Base-by-base conservation (phyloP, 305 asterid species). In the Salvia sclarea region DNA sequence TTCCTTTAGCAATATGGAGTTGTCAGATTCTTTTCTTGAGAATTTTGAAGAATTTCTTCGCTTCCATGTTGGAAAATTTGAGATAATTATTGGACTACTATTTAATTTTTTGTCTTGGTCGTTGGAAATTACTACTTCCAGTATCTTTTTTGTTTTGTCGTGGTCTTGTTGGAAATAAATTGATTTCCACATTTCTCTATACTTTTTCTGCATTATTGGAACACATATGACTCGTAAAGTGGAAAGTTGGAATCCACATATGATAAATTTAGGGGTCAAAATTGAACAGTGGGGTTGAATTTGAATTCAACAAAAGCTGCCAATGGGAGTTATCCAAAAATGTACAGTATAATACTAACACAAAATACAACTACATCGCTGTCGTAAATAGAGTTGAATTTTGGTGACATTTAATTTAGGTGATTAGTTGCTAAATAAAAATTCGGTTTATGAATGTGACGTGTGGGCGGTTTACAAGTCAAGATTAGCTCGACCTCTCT, bases 301-400 rank as follows among this genome's bases (percentile, higher is more conserved):
- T 25, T 53, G 52, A 48, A 7, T n/a, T 44, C 31, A 53, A 63
- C 25, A 33, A 18, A 58, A 33, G 44, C 35, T 33, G 60, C 45
- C 54, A 72, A 57, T 53, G 37, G 76, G 44, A 13, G 9, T 61
- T 14, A n/a, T n/a, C n/a, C n/a, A n/a, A n/a, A n/a, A n/a, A n/a
- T n/a, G 53, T 37, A 64, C 47, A 48, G 11, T 53, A n/a, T n/a
- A n/a, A n/a, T n/a, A n/a, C n/a, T n/a, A n/a, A n/a, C n/a, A n/a
- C n/a, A n/a, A n/a, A n/a, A n/a, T n/a, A 25, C 60, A 53, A 20
- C 58, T 28, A 28, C 5, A 37, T 37, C 22, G 20, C 35, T 67
- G 56, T 55, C 65, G 21, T 30, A 0, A 1, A 28, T 28, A 28
- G 33, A 28, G 33, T 43, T 43, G 38, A 17, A 60, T 18, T n/a